Evolutionary conservation across 139 green algal species (phyloP), one percentile per base, ranked within the genome.

Genomic region (Ettlia oleoabundans): DNA sequence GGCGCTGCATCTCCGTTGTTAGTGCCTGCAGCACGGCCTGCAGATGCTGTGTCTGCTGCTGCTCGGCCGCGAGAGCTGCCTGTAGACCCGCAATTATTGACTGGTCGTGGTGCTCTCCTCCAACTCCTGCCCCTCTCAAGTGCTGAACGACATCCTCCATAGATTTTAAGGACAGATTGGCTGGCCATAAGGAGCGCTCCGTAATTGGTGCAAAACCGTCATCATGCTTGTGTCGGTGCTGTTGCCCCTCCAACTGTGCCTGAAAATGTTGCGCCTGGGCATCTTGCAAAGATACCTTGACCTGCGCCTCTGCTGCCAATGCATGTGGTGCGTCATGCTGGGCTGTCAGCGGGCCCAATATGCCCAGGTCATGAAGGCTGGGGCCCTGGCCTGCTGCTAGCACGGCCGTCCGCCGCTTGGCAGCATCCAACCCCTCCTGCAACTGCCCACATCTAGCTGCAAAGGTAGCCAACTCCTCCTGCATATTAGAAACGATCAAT

Each of bases 241-340:
- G 38, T 51, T 42, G 71, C 71, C 77, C 33, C 30, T 76, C 73
- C 62, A 84, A 58, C 63, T 92, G 89, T n/a, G n/a, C n/a, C 73
- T 92, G 63, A 13, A 84, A 62, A 55, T 94, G 88, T n/a, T n/a
- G n/a, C n/a, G n/a, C n/a, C n/a, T n/a, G n/a, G 87, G 93, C 92
- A 68, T 95, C 92, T 0, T 43, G 9, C 22, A 22, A 5, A 3
- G 66, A 43, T 42, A 83, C 42, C 64, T 53, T 47, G 33, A 43
- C 64, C 15, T 76, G 43, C 1, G 47, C 42, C 26, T 83, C 77
- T 28, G 53, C 53, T 33, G 74, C 74, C 9, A 35, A 42, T 32
- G 24, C 43, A 37, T 76, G 64, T 19, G 77, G 64, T 1, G 37
- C 21, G 47, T 83, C 77, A 6, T 64, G 64, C 64, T 83, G 77